Evolutionary conservation across 768 basidiomycete species (phyloP).

Genomic region (Cystobasidium onofrii): DNA sequence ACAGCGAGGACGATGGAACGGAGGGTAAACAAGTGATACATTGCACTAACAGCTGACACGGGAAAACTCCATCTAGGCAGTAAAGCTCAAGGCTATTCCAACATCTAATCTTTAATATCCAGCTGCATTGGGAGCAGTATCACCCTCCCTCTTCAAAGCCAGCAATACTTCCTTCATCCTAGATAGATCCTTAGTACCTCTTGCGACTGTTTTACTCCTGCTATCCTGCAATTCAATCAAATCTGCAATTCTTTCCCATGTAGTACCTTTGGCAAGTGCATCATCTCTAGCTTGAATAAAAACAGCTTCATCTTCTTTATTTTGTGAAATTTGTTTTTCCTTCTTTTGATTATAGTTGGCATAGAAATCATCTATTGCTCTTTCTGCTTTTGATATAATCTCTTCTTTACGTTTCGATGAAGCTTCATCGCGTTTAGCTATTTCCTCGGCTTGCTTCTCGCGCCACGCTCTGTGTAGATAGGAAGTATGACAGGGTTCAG

Average conservation of each 20-base stretch:
- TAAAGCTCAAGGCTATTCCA: too few relatives aligned
- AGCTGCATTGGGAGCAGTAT: constrained; percentile 33
- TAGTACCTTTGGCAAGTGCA: constrained; percentile 76
- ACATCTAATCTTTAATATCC: constrained; percentile 32
- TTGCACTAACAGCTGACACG: not conserved
- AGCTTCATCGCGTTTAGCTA: constrained; percentile 69
- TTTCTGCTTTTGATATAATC: constrained; percentile 72
- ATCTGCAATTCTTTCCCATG: constrained; percentile 88
- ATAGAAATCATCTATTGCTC: constrained; percentile 81
- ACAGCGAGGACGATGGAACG: not conserved
- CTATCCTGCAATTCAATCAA: constrained; percentile 85
- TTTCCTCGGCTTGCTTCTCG: constrained; percentile 73
- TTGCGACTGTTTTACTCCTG: constrained; percentile 88
- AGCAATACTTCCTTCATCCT: constrained; percentile 89
- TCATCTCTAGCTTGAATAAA: constrained; percentile 66
- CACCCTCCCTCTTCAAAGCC: constrained; percentile 58
- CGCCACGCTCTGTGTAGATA: constrained; percentile 63
- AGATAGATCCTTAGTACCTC: constrained; percentile 77
- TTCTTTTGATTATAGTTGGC: constrained; percentile 79
- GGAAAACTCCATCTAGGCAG: too few relatives aligned
- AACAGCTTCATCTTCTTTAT: constrained; percentile 84
- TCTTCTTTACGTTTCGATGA: constrained; percentile 70
- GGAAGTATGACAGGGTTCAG: not conserved
- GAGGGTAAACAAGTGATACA: not conserved
- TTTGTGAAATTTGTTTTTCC: constrained; percentile 80